Conservation (phyloP, 75 land plant species). For the Cupressus sempervirens region DNA sequence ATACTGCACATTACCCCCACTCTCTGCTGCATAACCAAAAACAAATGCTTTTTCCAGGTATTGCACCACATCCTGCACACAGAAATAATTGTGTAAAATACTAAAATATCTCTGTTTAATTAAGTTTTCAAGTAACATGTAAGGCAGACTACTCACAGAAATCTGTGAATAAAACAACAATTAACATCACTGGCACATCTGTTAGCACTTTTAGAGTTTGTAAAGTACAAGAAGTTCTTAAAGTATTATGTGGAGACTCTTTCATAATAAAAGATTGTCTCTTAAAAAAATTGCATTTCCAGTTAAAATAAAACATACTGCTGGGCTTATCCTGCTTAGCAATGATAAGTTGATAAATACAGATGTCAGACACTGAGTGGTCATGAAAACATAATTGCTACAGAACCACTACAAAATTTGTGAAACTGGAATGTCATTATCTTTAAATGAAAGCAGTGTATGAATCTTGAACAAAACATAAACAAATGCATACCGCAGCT, state of each 20-base stretch:
- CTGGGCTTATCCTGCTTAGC: no score
- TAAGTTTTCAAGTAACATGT: neutral
- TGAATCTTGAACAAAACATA: neutral
- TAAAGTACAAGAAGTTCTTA: no score
- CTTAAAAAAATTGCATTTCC: no score
- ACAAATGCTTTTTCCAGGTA: constrained; percentile 82
- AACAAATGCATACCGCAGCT: constrained; percentile 68
- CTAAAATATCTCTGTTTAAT: constrained; percentile 6
- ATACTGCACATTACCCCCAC: constrained; percentile 24
- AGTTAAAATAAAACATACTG: no score
- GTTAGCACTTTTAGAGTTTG: no score
- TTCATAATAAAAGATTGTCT: no score
- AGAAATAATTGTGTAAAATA: constrained; percentile 2
- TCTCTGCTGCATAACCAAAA: constrained; percentile 45
- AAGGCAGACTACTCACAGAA: neutral
- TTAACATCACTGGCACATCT: no score
- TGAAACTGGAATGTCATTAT: neutral
- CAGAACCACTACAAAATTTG: neutral
- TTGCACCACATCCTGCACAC: constrained; percentile 68
- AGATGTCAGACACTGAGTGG: neutral
- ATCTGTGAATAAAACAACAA: neutral
- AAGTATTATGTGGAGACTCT: no score
- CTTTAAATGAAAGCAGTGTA: neutral
- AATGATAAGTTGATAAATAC: no score
- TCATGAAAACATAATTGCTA: neutral